phyloP scores from a whole-genome alignment of 192 early-diverging fungal genomes.

The Rhizophagus sp. region DNA sequence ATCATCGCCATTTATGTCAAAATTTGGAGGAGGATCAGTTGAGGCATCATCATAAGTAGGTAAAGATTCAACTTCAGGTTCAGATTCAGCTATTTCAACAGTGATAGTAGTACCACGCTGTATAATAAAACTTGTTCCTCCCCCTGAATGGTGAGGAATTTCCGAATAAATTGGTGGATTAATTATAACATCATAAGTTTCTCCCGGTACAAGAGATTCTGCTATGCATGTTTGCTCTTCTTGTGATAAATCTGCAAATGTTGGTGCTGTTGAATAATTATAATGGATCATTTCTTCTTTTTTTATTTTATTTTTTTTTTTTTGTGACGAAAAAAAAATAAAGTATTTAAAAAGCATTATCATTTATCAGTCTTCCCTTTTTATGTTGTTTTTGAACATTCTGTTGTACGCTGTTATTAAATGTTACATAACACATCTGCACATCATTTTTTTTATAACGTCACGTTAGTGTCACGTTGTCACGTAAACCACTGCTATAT shows the following conservation, averaged over 20 bases:
- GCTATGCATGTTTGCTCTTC: background rate
- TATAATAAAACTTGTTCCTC: background rate
- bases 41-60: background rate
- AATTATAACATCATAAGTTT: background rate
- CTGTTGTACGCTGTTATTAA: too few relatives aligned
- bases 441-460: too few relatives aligned
- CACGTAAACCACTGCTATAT: too few relatives aligned
- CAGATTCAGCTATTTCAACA: background rate
- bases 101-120: background rate
- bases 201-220: background rate
- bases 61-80: background rate
- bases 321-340: too few relatives aligned
- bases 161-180: background rate
- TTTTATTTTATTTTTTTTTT: background rate
- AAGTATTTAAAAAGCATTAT: too few relatives aligned
- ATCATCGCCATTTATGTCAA: background rate
- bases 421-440: too few relatives aligned
- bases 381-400: too few relatives aligned
- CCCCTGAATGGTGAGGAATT: background rate
- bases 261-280: background rate
- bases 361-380: too few relatives aligned
- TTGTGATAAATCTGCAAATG: background rate
- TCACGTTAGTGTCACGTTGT: too few relatives aligned
- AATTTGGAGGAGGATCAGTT: background rate
- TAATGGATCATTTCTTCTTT: background rate